Base-by-base conservation (phyloP, 768 basidiomycete genomes). In the Podaxis rugospora region DNA sequence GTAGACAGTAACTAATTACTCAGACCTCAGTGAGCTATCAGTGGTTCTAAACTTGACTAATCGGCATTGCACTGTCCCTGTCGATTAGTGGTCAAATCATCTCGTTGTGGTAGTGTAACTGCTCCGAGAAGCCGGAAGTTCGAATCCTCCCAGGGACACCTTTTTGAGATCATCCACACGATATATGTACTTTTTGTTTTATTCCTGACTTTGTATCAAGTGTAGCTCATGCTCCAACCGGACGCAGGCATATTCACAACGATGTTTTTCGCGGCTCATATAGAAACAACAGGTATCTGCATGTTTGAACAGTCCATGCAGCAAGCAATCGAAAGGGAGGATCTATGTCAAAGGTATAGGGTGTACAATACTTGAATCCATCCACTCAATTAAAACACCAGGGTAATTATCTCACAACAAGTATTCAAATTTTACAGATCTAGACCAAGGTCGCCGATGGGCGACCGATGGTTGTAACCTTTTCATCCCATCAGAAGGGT, bases 51-150 rank as follows among this genome's bases (percentile, higher is more conserved):
- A 23, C 23, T 23, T 23, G 23, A 23, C 23, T 23, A 2, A 1
- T 23, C 1, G 23, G 2, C 23, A 18, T n/a, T 2, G 2, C 13
- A 10, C 60, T 25, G 62, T 66, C 66, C 64, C 61, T 66, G 65
- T 66, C 65, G 65, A 66, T 66, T 66, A 66, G 65, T 66, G 65
- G 65, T 66, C 54, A 66, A 66, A 66, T 66, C 65, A 66, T 66
- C 65, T 61, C 62, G 65, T 66, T 66, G 65, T 66, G 65, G 65
- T 50, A 21, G 11, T 51, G 4, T 14, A 7, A 16, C 55, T 57
- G 6, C 56, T 64, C 65, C 65, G 65, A 62, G 65, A 66, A 66
- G 63, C 65, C 65, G 65, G 65, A 61, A 66, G 65, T 63, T 66
- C 65, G 65, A 66, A 66, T 66, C 65, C 63, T 63, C 63, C 65